A percentile compares a stretch with the other conserved stretches of the same genome.
These are phyloP conservation scores for Sedum album DNA, from an alignment of 164 flowering plant genomes.

Conservation along the genomic window DNA sequence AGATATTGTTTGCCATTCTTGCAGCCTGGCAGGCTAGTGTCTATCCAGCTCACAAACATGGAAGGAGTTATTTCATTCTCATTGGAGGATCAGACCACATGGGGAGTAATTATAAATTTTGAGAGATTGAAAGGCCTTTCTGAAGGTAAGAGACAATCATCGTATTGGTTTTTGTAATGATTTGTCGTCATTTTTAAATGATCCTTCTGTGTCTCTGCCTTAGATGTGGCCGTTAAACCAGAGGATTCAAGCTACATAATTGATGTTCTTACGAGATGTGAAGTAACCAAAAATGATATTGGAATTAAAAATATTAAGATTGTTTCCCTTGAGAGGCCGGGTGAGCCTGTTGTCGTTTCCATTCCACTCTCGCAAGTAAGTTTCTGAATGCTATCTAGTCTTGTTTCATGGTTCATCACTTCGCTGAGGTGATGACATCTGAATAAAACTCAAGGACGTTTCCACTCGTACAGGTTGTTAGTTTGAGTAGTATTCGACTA, in stretches of 20 bases:
- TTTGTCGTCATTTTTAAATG: background rate
- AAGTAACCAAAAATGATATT: conserved; percentile 42
- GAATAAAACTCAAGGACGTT: background rate
- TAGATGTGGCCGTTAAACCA: conserved; percentile 64
- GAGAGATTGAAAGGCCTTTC: conserved; percentile 52
- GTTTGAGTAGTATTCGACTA: conserved; percentile 53
- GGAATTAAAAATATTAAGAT: conserved; percentile 52
- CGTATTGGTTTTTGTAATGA: background rate
- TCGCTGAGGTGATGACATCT: background rate
- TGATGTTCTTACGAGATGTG: conserved; percentile 85
- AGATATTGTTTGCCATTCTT: conserved; percentile 78
- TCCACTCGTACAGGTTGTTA: conserved; percentile 39
- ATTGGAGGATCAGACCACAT: conserved; percentile 54
- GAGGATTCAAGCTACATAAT: conserved; percentile 73
- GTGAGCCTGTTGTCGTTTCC: conserved; percentile 81
- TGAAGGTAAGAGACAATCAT: conserved; percentile 45
- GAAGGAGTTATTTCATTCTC: conserved; percentile 56
- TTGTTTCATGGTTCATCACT: background rate
- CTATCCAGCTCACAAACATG: conserved; percentile 37
- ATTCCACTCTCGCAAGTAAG: conserved; percentile 70
- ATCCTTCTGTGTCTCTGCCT: conserved; percentile 25
- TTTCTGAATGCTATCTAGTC: background rate
- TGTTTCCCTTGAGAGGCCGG: conserved; percentile 51
- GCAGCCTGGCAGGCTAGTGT: conserved; percentile 79
- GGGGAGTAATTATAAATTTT: conserved; percentile 90